phyloP scores from a whole-genome alignment of 2,329 filamentous ascomycete genomes.

The Cercospora sojina region DNA sequence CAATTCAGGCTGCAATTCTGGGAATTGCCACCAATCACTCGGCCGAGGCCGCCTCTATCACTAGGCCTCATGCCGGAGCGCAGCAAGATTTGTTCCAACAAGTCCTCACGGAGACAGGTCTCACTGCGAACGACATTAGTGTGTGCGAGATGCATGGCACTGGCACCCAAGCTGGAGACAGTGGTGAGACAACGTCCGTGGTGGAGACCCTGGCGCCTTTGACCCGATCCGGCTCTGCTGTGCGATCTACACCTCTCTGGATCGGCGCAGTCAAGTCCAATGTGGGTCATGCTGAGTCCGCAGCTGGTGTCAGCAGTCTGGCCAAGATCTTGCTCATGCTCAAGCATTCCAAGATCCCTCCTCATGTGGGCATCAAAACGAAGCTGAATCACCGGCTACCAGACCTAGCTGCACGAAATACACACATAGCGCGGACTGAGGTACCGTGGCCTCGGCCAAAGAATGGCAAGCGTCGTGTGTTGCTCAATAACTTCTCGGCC shows the following conservation, averaged over 20 bases:
- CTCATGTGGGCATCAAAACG: constrained; percentile 66
- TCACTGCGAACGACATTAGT: constrained; percentile 73
- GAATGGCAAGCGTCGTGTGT: constrained; percentile 40
- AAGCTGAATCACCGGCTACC: constrained; percentile 62
- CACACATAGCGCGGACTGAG: constrained; percentile 56
- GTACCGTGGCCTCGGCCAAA: constrained; percentile 39
- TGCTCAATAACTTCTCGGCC: constrained; percentile 69
- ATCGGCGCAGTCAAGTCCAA: constrained; percentile 56
- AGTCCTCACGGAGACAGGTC: constrained; percentile 68
- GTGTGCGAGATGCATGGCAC: constrained; percentile 91
- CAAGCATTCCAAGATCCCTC: constrained; percentile 61
- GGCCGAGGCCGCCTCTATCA: constrained; percentile 77
- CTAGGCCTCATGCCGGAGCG: constrained; percentile 73
- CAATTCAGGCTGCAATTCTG: constrained; percentile 67
- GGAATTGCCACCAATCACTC: constrained; percentile 78
- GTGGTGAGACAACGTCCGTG: constrained; percentile 77
- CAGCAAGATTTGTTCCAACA: constrained; percentile 70
- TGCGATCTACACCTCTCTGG: constrained; percentile 49
- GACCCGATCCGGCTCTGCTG: constrained; percentile 49
- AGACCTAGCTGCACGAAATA: constrained; percentile 56
- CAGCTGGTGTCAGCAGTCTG: constrained; percentile 57
- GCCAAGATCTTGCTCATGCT: constrained; percentile 67
- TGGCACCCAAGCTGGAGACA: constrained; percentile 81
- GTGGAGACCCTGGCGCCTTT: constrained; percentile 62
- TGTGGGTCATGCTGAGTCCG: constrained; percentile 55